A percentile compares a stretch with the other conserved stretches of the same genome.
These are phyloP conservation scores for Manihot esculenta DNA, from an alignment of 441 rosid genomes.

Conservation along the genomic window DNA sequence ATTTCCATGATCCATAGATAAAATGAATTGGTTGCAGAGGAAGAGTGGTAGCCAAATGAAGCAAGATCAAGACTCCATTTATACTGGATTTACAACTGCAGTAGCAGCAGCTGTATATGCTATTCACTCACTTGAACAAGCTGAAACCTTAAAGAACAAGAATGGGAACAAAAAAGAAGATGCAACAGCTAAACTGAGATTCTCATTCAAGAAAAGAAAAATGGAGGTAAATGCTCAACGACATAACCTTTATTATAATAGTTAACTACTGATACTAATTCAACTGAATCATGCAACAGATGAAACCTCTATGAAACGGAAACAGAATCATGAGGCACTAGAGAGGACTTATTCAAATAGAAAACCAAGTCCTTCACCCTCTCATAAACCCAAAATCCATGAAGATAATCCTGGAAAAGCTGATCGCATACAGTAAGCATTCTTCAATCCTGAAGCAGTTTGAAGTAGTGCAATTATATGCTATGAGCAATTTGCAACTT, in stretches of 20 bases:
- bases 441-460: neutral
- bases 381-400: conserved; percentile 11
- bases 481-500: neutral
- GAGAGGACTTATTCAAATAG: conserved; percentile 12
- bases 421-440: conserved; percentile 9
- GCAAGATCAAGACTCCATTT: conserved; percentile 20
- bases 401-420: conserved; percentile 13
- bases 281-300: conserved; percentile 15
- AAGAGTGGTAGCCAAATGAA: neutral
- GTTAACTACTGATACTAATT: no score
- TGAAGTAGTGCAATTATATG: no score
- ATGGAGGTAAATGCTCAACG: conserved; percentile 20
- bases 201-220: conserved; percentile 22
- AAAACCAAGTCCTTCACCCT: conserved; percentile 19
- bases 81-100: conserved; percentile 23
- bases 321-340: conserved; percentile 7
- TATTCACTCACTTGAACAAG: conserved; percentile 29
- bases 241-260: neutral
- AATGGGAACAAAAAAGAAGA: conserved; percentile 10
- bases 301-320: conserved; percentile 11
- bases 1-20: neutral
- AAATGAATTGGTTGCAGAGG: conserved; percentile 13
- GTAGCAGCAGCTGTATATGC: conserved; percentile 38
- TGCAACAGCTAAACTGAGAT: neutral
- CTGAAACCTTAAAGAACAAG: conserved; percentile 12